Evolutionary conservation across 306 rosid species (phyloP), one percentile per base, ranked within the genome.

Genomic region (cucumber (Cucumis sativus)): DNA sequence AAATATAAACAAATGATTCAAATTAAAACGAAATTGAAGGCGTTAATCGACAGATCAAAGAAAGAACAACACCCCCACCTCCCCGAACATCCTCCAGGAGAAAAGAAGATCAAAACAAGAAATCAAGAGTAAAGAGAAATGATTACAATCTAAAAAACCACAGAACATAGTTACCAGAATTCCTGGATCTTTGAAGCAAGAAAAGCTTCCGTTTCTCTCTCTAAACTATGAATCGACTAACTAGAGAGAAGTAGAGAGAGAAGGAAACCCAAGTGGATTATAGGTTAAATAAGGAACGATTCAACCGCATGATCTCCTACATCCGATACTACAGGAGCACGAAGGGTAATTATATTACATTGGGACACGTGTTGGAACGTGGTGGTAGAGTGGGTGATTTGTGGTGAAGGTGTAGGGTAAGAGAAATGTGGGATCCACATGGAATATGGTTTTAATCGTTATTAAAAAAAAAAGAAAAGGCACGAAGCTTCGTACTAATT

Each of bases 221-320:
- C 30, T 51, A 25, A 71, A 71, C 7, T 62, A 28, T 0, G 40
- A 28, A 40, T 72, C 61, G 77, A 72, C 45, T 49, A 25, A 28
- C 25, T 17, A 23, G 25, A 73, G 77, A 72, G 76, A 3, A 33
- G 30, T 28, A 73, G 77, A 72, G 76, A 49, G 66, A 75, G 64
- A 57, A 56, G 40, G 57, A 58, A 57, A 40, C 14, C 79, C 39
- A 75, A 4, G 79, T 41, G 55, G 47, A 74, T 74, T 55, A 74
- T 54, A 74, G 63, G 65, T 74, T 54, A 75, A 52, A 55, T n/a
- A 33, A 20, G 67, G 69, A 58, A 14, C 69, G 79, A 75, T 75
- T 75, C 79, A 75, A 75, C 45, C 21, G 67, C 68, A 13, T 75
- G 40, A 75, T 75, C 54, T 23, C 6, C 13, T 75, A 41, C 68